Percentiles rank a stretch among this genome's conserved stretches.
Conservation (phyloP, 192 early-diverging fungal genomes). For the Jimgerdemannia lactiflua region DNA sequence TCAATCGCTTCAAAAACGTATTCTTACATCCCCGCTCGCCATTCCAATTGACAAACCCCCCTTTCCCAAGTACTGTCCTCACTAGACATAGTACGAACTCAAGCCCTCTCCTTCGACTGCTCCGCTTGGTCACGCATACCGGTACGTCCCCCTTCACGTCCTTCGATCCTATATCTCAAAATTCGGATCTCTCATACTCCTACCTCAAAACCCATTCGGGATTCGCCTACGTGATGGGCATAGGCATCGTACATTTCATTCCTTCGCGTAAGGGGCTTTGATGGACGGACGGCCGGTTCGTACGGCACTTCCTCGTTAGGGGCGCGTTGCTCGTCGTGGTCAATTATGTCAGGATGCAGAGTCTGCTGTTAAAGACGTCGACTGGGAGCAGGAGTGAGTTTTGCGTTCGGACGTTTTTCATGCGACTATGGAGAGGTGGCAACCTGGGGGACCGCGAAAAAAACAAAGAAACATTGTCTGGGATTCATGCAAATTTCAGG, state of each 20-base stretch:
- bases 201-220: not conserved
- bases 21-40: not conserved
- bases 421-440: too few species aligned
- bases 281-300: constrained; percentile 9
- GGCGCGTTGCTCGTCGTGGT: constrained; percentile 6
- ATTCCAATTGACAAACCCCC: too few species aligned
- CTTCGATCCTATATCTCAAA: too few species aligned
- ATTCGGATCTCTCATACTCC: not conserved
- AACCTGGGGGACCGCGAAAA: too few species aligned
- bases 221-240: constrained; percentile 1
- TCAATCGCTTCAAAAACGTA: not conserved
- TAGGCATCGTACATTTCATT: constrained; percentile 15
- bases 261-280: constrained; percentile 11
- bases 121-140: constrained; percentile 9
- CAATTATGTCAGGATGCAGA: too few species aligned
- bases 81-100: constrained; percentile 1
- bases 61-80: not conserved
- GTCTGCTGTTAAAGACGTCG: constrained; percentile 6
- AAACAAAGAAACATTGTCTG: too few species aligned
- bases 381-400: not conserved
- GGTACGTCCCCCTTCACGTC: constrained; percentile 2
- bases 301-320: constrained; percentile 11
- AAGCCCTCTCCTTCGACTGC: not conserved
- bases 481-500: too few species aligned
- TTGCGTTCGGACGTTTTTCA: too few species aligned